Conservation (phyloP, 179 eudicot species). For the Heliamphora pulchella region DNA sequence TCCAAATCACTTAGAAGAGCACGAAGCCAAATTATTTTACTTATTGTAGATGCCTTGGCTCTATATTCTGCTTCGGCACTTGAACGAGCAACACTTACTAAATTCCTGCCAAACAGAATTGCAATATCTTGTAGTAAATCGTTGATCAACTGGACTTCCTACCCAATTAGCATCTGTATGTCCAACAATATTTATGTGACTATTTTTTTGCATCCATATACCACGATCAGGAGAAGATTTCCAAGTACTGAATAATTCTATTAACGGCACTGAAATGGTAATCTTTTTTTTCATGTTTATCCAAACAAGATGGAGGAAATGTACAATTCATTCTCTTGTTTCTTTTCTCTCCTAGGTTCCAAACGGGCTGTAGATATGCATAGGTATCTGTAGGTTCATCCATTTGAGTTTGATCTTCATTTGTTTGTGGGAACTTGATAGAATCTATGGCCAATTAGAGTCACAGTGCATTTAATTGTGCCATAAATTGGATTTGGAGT, state of each 20-base stretch:
- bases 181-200: not conserved
- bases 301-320: too few species aligned
- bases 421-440: not conserved
- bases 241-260: not conserved
- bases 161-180: conserved; percentile 2
- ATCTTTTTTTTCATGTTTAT: too few species aligned
- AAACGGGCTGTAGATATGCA: too few species aligned
- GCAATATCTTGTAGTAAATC: not conserved
- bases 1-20: not conserved
- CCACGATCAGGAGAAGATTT: not conserved
- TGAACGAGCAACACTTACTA: not conserved
- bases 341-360: too few species aligned
- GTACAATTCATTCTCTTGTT: too few species aligned
- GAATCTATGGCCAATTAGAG: not conserved
- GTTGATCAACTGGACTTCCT: not conserved
- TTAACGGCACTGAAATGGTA: not conserved
- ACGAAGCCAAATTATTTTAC: not conserved
- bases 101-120: not conserved
- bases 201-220: not conserved
- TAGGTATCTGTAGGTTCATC: not conserved
- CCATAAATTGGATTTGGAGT: not conserved
- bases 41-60: not conserved
- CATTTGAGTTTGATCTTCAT: not conserved
- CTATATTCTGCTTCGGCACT: not conserved
- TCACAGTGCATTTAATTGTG: not conserved